Conservation (phyloP, 176 grass and related monocot genomes). For the Chrysopogon serrulatus region DNA sequence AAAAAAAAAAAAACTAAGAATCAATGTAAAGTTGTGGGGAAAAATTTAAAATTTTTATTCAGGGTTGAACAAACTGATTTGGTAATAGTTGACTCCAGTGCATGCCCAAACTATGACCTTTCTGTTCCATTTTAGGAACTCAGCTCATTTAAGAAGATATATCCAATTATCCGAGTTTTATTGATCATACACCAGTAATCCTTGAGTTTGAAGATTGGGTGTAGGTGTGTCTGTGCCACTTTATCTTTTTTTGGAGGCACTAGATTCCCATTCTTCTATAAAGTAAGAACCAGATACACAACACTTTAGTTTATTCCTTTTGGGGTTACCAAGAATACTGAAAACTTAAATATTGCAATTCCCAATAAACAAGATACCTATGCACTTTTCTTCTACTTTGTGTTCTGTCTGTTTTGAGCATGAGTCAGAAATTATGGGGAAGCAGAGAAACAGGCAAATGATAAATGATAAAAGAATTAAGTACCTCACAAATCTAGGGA, state of each 20-base stretch:
- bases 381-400: conserved; percentile 9
- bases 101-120: background rate
- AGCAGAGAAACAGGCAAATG: background rate
- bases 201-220: conserved; percentile 24
- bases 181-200: conserved; percentile 10
- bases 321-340: conserved; percentile 24
- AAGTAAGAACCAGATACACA: conserved; percentile 1
- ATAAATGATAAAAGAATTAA: background rate
- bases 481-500: background rate
- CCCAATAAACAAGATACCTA: conserved; percentile 9
- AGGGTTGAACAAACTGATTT: background rate
- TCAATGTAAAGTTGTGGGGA: background rate
- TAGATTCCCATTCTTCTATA: conserved; percentile 15
- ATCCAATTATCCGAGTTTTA: background rate
- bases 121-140: background rate
- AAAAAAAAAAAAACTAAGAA: background rate
- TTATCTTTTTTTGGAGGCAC: conserved; percentile 17
- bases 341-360: conserved; percentile 19
- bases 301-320: conserved; percentile 25
- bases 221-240: conserved; percentile 25
- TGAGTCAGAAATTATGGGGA: background rate
- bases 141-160: background rate
- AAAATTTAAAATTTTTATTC: background rate
- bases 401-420: background rate
- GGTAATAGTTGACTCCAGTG: background rate